Base-by-base conservation (phyloP, 257 asterid genomes). In the Coffea canephora region DNA sequence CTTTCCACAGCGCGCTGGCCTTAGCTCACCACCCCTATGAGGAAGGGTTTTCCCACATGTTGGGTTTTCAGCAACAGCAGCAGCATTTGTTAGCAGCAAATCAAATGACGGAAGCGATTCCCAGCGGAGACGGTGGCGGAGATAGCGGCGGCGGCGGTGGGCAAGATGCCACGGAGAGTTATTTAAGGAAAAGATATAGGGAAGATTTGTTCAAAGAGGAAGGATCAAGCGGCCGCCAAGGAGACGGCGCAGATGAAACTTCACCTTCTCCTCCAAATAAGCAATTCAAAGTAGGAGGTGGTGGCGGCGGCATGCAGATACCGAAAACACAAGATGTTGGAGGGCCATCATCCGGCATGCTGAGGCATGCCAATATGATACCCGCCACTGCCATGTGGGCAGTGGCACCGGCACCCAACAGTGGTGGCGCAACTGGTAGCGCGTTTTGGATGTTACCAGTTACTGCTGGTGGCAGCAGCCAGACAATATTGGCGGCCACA, bases 381-480 rank as follows among this genome's bases (percentile, higher is more conserved):
- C 90, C 87, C 14, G 79, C 84, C 61, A 77, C 93, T 34, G 89
- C 94, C 66, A 88, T 90, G 90, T 90, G 93, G 96, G 91, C 94
- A 0, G 89, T 87, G 41, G 79, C 91, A 1, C 91, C 89, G 52
- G 78, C 78, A 10, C 70, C 74, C 8, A 73, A 62, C 70, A 77
- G 82, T 31, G 83, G 83, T 39, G 83, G 83, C 1, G 16, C 79
- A 14, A 4, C 85, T 18, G 87, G 88, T 39, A 88, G 82, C 83
- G 83, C 94, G 10, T 85, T 89, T 82, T 91, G 97, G 97, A 89
- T 91, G 97, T 89, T 92, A 10, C 97, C 97, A 2, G 87, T 88
- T 69, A 81, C 89, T 9, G 75, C 88, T 14, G 81, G 82, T 0
- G 78, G 82, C 0, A 74, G 73, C 66, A 49, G 74, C 41, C 80